These are phyloP conservation scores for Rhinocladiella similis DNA, from an alignment of 2,329 filamentous ascomycete species.

Conservation along the genomic window DNA sequence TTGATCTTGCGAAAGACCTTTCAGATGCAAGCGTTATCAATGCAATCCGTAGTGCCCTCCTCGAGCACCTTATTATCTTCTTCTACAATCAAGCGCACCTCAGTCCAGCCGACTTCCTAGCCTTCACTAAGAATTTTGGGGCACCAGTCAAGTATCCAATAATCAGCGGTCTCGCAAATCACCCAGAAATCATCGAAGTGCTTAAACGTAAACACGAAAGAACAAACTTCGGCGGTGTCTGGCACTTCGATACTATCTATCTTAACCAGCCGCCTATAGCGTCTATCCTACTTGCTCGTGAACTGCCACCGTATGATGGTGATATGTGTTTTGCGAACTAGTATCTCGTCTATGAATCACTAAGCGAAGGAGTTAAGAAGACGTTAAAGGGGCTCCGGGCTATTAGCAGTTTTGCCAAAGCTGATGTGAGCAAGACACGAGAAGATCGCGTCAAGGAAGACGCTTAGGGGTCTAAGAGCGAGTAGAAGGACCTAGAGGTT, in stretches of 20 bases:
- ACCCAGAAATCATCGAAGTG: conserved; percentile 13
- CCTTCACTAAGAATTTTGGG: conserved; percentile 4
- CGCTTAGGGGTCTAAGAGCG: neutral
- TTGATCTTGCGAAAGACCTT: neutral
- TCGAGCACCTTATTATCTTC: conserved; percentile 14
- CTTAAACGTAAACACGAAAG: conserved; percentile 9
- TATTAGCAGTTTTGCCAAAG: conserved; percentile 9
- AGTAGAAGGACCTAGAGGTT: conserved; percentile 20
- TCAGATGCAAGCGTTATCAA: neutral
- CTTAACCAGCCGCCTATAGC: conserved; percentile 3
- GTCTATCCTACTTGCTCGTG: conserved; percentile 5
- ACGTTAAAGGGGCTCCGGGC: conserved; percentile 30
- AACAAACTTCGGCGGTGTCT: conserved; percentile 16
- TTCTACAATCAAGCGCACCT: conserved; percentile 5
- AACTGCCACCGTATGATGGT: conserved; percentile 28
- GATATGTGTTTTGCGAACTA: conserved; percentile 31
- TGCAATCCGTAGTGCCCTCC: conserved; percentile 2
- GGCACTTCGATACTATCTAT: conserved; percentile 14
- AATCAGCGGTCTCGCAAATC: conserved; percentile 3
- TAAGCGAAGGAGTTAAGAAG: conserved; percentile 32
- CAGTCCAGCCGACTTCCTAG: neutral
- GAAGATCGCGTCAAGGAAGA: conserved; percentile 14
- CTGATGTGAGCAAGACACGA: conserved; percentile 27
- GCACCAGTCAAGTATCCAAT: conserved; percentile 8
- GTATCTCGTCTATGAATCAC: conserved; percentile 29